Evolutionary conservation across 192 early-diverging fungal species (phyloP), one percentile per base, ranked within the genome.

Genomic region (Coemansia sp.): DNA sequence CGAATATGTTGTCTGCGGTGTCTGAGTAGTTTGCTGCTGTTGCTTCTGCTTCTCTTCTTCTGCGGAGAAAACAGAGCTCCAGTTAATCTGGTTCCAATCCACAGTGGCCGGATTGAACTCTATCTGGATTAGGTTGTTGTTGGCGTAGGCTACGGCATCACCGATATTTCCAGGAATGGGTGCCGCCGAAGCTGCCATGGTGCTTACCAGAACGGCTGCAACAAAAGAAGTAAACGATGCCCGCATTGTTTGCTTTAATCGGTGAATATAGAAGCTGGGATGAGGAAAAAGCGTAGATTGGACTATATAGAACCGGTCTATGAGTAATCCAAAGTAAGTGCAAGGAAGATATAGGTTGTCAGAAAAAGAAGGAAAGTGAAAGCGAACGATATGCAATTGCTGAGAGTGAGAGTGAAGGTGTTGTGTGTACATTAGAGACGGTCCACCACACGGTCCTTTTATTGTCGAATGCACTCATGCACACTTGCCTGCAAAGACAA

Each of bases 81-180:
- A 72, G 55, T 65, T 57, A 23, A 67, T 53, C 25, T 59, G 48
- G 60, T 40, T 53, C 65, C 57, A 67, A 44, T 63, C 65, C 24
- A 67, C 61, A 17, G 33, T 37, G 4, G 55, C 65, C 8, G 65
- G 57, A 39, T 66, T 60, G 25, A 61, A 72, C 49, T 58, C 52
- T 27, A 65, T 44, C 12, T 33, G 53, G 23, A 64, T 47, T 14
- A 57, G 40, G 40, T 70, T 52, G 17, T 50, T 53, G 48, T 61
- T 42, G 25, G 59, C 41, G 17, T 56, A 9, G 23, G 18, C 62
- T 19, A 57, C 12, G n/a, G 55, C 55, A 17, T 57, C 44, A 17
- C 55, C 55, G 21, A 56, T 64, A 23, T 64, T 34, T 46, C 24
- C 53, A 19, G 53, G 45, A 45, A 64, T 37, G 2, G 62, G 62